Percentiles rank a stretch among this genome's conserved stretches.
Conservation (phyloP, 176 grass and related monocot genomes). For the Musa itinerans region DNA sequence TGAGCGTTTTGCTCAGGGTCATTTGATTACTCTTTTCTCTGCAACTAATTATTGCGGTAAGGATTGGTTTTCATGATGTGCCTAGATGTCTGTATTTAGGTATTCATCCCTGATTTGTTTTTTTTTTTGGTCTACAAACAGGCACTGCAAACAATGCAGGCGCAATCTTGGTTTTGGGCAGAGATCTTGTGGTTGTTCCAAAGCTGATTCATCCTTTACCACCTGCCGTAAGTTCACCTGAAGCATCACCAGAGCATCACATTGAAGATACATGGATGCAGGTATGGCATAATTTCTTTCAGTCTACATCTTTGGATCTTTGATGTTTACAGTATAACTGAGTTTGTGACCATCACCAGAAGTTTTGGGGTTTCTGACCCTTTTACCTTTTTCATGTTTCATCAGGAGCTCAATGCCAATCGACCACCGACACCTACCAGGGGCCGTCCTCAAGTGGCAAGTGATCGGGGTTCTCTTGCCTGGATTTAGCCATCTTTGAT, state of each 20-base stretch:
- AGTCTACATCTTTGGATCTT: neutral
- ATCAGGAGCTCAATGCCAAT: conserved; percentile 90
- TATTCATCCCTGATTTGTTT: neutral
- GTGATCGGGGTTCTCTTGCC: conserved; percentile 65
- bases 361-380: neutral
- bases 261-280: conserved; percentile 99
- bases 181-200: conserved; percentile 92
- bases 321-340: neutral
- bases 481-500: conserved; percentile 28
- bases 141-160: conserved; percentile 94
- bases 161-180: conserved; percentile 88
- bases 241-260: conserved; percentile 61
- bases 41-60: conserved; percentile 97
- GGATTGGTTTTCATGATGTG: neutral
- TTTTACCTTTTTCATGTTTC: neutral
- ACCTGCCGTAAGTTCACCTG: conserved; percentile 59
- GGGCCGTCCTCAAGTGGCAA: conserved; percentile 78
- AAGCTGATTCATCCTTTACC: conserved; percentile 98
- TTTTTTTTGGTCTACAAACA: conserved; percentile 13
- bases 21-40: conserved; percentile 96
- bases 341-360: neutral
- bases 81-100: too few species aligned
- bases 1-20: conserved; percentile 95
- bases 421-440: conserved; percentile 83
- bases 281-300: conserved; percentile 24